A percentile compares a stretch with the other conserved stretches of the same genome.
phyloP scores from a whole-genome alignment of 331 rosid species.

The Phaseolus coccineus region DNA sequence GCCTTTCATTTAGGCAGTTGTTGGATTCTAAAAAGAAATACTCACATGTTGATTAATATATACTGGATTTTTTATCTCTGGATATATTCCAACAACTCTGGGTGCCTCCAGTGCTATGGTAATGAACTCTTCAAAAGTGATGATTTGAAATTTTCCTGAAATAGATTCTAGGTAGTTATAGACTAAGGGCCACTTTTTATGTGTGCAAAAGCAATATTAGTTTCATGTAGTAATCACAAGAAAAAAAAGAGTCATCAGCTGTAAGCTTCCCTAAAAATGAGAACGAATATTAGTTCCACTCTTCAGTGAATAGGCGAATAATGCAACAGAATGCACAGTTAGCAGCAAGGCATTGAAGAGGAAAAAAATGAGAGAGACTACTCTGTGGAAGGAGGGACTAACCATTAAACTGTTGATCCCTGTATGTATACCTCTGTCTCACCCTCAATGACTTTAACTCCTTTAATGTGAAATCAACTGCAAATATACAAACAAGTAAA shows the following conservation, averaged over 20 bases:
- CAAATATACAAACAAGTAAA: slow-evolving; percentile 29
- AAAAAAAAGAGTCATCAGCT: slow-evolving; percentile 24
- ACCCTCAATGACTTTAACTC: slow-evolving; percentile 79
- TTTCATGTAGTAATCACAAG: slow-evolving; percentile 19
- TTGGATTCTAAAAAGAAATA: slow-evolving; percentile 44
- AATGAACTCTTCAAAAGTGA: slow-evolving; percentile 93
- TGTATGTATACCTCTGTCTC: slow-evolving; percentile 73
- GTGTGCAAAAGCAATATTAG: background rate
- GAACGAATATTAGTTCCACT: background rate
- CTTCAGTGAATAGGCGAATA: slow-evolving; percentile 5
- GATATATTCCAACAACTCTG: slow-evolving; percentile 96
- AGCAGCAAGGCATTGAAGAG: background rate
- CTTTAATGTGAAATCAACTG: slow-evolving; percentile 89
- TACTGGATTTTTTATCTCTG: slow-evolving; percentile 91
- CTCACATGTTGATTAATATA: slow-evolving; percentile 86
- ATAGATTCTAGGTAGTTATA: slow-evolving; percentile 35
- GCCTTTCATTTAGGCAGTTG: slow-evolving; percentile 4
- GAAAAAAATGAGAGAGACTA: slow-evolving; percentile 33
- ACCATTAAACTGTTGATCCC: slow-evolving; percentile 91
- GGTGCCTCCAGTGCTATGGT: slow-evolving; percentile 82
- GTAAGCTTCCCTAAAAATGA: background rate
- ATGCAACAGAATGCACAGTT: background rate
- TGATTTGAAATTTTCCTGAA: slow-evolving; percentile 77
- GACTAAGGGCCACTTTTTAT: background rate
- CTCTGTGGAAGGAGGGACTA: slow-evolving; percentile 40